These are phyloP conservation scores for Tephrocybe rancida DNA, from an alignment of 768 basidiomycete species.

Conservation along the genomic window DNA sequence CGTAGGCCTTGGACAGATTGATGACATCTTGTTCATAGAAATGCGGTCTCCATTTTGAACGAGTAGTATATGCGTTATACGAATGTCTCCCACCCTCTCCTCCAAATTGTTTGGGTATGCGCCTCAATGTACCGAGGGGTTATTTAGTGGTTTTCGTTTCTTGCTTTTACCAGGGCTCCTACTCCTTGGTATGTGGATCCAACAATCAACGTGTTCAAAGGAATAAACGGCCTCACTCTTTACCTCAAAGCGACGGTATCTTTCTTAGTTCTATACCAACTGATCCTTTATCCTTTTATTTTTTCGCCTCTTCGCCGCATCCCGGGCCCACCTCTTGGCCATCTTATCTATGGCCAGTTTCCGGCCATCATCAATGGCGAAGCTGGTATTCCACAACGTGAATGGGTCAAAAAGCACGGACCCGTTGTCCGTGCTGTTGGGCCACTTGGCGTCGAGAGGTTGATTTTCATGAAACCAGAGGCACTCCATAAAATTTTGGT, in stretches of 20 bases:
- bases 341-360: constrained; percentile 40
- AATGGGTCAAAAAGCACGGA: constrained; percentile 49
- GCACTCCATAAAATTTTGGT: constrained; percentile 46
- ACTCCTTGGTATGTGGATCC: constrained; percentile 6
- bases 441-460: constrained; percentile 44
- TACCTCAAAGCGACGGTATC: constrained; percentile 7
- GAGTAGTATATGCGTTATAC: background rate
- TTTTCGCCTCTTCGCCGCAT: constrained; percentile 39
- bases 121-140: background rate
- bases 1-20: background rate
- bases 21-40: background rate
- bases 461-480: constrained; percentile 46
- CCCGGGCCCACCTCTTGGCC: constrained; percentile 38
- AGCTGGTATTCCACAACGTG: constrained; percentile 44
- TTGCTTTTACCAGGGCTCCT: background rate
- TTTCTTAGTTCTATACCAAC: constrained; percentile 25
- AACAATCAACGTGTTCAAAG: background rate
- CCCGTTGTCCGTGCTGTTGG: constrained; percentile 46
- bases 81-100: constrained; percentile 11
- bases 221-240: background rate
- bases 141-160: background rate
- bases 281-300: constrained; percentile 33
- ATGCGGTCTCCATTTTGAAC: background rate
- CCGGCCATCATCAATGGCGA: constrained; percentile 37
- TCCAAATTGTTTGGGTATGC: constrained; percentile 1